These are phyloP conservation scores for Solanum medicagineum DNA, from an alignment of 257 asterid genomes.

Conservation along the genomic window DNA sequence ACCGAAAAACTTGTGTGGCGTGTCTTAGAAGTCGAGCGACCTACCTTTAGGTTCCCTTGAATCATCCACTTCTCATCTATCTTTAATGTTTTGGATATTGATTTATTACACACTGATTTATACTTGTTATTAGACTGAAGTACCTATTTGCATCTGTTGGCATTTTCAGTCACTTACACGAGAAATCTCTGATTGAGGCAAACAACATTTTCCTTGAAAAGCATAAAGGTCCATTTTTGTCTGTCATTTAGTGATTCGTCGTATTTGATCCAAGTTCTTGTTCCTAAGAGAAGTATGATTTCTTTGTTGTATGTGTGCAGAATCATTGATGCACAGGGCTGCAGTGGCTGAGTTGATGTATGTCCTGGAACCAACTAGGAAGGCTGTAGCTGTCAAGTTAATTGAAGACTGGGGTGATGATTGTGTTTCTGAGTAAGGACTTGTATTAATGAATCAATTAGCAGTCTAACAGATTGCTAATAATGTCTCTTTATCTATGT, in stretches of 20 bases:
- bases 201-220: constrained; percentile 64
- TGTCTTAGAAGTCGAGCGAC: constrained; percentile 75
- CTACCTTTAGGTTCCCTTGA: constrained; percentile 47
- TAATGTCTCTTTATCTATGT: not conserved
- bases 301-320: constrained; percentile 27
- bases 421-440: constrained; percentile 43
- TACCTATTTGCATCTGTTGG: not conserved
- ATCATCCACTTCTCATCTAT: not conserved
- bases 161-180: constrained; percentile 61
- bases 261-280: not conserved
- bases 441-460: not conserved
- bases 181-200: constrained; percentile 70
- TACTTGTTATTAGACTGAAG: not conserved
- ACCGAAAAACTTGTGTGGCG: constrained; percentile 69
- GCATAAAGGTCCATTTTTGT: constrained; percentile 41
- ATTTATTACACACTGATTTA: not conserved
- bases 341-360: constrained; percentile 85
- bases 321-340: constrained; percentile 72
- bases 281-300: not conserved
- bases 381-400: constrained; percentile 55
- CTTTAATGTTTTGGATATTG: not conserved
- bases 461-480: not conserved
- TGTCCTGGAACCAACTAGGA: constrained; percentile 74
- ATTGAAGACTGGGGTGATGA: constrained; percentile 58
- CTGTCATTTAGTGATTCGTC: not conserved